Conservation (phyloP, 306 rosid species). For the Phaseolus lunatus region DNA sequence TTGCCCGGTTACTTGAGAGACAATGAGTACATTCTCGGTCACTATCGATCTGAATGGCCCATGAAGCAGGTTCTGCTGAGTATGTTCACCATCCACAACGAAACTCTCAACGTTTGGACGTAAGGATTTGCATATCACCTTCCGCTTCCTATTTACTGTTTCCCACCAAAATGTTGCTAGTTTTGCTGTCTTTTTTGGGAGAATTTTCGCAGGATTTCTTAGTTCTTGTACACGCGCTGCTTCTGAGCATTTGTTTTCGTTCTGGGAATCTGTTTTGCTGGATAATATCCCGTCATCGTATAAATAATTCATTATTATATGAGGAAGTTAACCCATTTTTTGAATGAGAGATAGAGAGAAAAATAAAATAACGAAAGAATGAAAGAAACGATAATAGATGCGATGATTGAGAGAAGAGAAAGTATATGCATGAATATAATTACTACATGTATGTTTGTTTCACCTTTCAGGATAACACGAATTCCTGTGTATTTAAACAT, state of each 20-base stretch:
- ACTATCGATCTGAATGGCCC: conserved; percentile 94
- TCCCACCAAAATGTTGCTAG: not conserved
- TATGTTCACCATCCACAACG: conserved; percentile 88
- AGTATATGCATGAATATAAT: not conserved
- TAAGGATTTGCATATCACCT: conserved; percentile 49
- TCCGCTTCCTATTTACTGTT: not conserved
- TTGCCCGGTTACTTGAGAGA: conserved; percentile 88
- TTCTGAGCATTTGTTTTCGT: not conserved
- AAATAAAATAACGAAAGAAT: not conserved
- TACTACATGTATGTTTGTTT: not conserved
- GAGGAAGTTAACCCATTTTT: not conserved
- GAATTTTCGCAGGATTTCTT: not conserved
- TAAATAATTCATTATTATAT: not conserved
- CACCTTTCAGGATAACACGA: not conserved
- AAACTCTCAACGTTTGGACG: conserved; percentile 99
- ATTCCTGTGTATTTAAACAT: no score
- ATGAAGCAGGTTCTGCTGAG: conserved; percentile 84
- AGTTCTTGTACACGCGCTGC: not conserved
- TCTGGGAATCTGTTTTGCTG: not conserved
- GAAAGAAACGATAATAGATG: not conserved
- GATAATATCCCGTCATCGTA: not conserved
- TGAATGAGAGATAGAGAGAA: not conserved
- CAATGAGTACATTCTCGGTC: conserved; percentile 82
- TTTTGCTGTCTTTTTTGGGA: not conserved
- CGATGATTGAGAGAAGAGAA: not conserved